Evolutionary conservation across 2,329 filamentous ascomycete species (phyloP), one percentile per base, ranked within the genome.

Genomic region (Colletotrichum australisinense): DNA sequence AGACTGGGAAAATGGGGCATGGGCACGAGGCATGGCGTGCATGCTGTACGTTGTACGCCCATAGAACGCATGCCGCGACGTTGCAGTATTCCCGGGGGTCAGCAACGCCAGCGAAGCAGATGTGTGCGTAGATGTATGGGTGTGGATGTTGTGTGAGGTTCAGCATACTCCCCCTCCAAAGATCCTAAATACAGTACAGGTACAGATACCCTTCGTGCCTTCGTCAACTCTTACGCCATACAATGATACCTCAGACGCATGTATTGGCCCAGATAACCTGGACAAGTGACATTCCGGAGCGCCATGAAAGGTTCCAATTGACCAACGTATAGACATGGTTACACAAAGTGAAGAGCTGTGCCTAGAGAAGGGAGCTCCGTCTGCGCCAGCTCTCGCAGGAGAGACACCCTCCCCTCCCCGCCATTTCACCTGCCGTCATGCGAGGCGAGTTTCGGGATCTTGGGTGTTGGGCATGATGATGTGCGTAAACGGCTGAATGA

Each of bases 401-500:
- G 46, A 63, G 59, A 9, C 38, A 22, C 35, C 32, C 35, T 12
- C 35, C 8, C 32, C 32, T 35, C 32, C 12, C 12, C 35, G 19
- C 59, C 24, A 16, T 11, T 3, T n/a, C 16, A 12, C 38, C 16
- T 49, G 19, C 59, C 38, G 59, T 35, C 19, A 49, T 49, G 42
- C 42, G 19, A 46, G 59, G 38, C 59, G 59, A 28, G 38, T 30
- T 16, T 49, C 38, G 59, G 38, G 16, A n/a, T n/a, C 28, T 28
- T 16, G 58, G 5, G n/a, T 42, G 58, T 30, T 28, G 58, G 58
- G 42, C 58, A 46, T 9, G 26, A 59, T 59, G 30, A 59, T 46
- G 58, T 62, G 38, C 59, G 59, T 62, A 49, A 49, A 62, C 59
- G 59, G 24, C 59, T 49, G 59, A 49, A 62, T 28, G 16, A 49